Evolutionary conservation across 225 moss, liverwort and hornwort species (phyloP), one percentile per base, ranked within the genome.

Genomic region (Bryoerythrophyllum caledonicum): DNA sequence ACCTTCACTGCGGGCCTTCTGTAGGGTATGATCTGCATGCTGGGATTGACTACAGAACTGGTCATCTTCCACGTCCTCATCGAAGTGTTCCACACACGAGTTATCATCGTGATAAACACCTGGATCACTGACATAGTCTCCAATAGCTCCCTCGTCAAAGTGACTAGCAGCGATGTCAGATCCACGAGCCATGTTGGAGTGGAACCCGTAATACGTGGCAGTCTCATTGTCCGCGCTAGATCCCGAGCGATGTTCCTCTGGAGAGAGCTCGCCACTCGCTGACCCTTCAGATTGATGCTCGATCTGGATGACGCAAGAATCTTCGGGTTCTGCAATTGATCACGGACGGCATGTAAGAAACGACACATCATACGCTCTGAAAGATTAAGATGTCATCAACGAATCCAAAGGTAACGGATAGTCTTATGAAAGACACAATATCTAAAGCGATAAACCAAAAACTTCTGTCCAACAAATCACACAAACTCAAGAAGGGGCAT

Each of bases 111-210:
- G 60, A 72, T 91, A 88, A 25, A 91, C 82, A 58, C 91, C 96
- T 37, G 94, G 92, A 48, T 96, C 96, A 82, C 96, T 94, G 44
- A 82, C 88, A 54, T 90, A 90, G 24, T 91, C 96, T 65, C 82
- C 85, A 38, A 80, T 72, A 11, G 77, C 60, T 61, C 87, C 92
- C 66, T 88, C 85, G 60, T 88, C 85, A 54, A 79, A 88, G 66
- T 76, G 82, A 67, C 79, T 69, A 16, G 79, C 79, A 40, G 63
- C 72, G 8, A 52, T 56, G 23, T 75, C 80, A 73, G 82, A 85
- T 46, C 74, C 86, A 26, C 55, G 82, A 32, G 82, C 85, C 41
- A 57, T 74, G 56, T 79, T 88, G 43, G 87, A 72, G 38, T 86
- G 90, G 8, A 85, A 65, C 59, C 86, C 84, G 51, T 88, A 87